Conservation (phyloP, 768 basidiomycete species). For the Podaxis pistillaris region DNA sequence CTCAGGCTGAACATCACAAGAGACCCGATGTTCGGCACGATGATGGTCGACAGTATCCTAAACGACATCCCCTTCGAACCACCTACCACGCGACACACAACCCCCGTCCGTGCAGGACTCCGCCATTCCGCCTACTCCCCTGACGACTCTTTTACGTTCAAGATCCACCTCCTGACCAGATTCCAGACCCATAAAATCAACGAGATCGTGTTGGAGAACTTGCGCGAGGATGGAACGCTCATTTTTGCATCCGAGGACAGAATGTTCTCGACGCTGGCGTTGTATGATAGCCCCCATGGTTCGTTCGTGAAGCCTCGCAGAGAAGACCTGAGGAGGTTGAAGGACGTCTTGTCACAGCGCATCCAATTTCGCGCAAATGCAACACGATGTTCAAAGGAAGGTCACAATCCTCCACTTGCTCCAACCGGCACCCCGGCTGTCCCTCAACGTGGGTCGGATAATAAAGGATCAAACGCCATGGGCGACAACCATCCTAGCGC, state of each 20-base stretch:
- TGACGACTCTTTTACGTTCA: conserved; percentile 24
- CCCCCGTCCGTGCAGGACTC: conserved; percentile 5
- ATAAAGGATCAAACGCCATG: no score
- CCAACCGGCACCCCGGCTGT: no score
- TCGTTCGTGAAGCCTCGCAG: neutral
- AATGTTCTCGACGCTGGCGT: conserved; percentile 24
- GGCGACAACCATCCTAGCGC: no score
- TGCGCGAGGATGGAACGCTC: conserved; percentile 22
- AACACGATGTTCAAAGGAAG: neutral
- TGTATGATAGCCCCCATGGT: conserved; percentile 10
- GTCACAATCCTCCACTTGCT: neutral
- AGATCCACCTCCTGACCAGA: conserved; percentile 26
- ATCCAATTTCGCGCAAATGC: neutral
- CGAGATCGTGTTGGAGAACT: conserved; percentile 24
- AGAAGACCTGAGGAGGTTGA: neutral
- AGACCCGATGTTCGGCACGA: conserved; percentile 16
- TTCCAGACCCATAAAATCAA: conserved; percentile 29
- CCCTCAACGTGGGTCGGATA: no score
- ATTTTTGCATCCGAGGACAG: conserved; percentile 23
- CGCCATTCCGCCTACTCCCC: neutral
- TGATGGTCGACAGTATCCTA: conserved; percentile 23
- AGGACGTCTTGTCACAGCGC: neutral
- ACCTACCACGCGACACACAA: conserved; percentile 1
- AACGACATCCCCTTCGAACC: conserved; percentile 22
- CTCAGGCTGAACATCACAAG: conserved; percentile 19